Percentiles rank a stretch among this genome's conserved stretches.
These are phyloP conservation scores for Leccinum holopus DNA, from an alignment of 1,284 basidiomycete genomes.

Conservation along the genomic window DNA sequence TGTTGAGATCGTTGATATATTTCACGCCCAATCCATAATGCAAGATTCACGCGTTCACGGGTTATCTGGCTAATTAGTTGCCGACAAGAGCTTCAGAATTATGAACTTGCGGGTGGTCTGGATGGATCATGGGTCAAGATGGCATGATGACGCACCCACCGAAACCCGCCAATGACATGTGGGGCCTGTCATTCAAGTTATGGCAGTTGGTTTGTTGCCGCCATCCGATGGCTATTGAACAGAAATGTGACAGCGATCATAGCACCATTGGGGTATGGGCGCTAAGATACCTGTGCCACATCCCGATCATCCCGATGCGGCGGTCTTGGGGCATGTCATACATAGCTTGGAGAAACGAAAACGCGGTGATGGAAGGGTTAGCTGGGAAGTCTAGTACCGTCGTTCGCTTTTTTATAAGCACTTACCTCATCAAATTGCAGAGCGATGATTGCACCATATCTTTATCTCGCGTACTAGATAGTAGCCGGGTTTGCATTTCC, in stretches of 20 bases:
- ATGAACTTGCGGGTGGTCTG: constrained; percentile 10
- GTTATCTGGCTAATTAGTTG: not conserved
- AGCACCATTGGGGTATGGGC: not conserved
- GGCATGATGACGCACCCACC: constrained; percentile 11
- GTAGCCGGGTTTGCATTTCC: not conserved
- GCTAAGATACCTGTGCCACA: not conserved
- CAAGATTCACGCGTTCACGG: not conserved
- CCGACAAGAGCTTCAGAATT: constrained; percentile 11
- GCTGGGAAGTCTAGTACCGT: not conserved
- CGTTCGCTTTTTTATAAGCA: not conserved
- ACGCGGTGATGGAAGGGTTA: not conserved
- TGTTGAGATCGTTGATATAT: not conserved
- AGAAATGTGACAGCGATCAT: not conserved
- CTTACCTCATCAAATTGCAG: not conserved
- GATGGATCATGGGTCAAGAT: not conserved
- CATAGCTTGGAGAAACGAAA: not conserved
- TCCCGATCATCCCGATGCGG: not conserved
- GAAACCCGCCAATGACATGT: not conserved
- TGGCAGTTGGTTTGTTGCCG: not conserved
- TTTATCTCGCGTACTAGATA: not conserved
- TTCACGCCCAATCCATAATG: not conserved
- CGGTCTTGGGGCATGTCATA: not conserved
- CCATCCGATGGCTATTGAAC: not conserved
- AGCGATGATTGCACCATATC: not conserved
- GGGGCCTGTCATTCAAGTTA: not conserved